These are phyloP conservation scores for Pulveroboletus ravenelii DNA, from an alignment of 768 basidiomycete genomes.

Conservation along the genomic window DNA sequence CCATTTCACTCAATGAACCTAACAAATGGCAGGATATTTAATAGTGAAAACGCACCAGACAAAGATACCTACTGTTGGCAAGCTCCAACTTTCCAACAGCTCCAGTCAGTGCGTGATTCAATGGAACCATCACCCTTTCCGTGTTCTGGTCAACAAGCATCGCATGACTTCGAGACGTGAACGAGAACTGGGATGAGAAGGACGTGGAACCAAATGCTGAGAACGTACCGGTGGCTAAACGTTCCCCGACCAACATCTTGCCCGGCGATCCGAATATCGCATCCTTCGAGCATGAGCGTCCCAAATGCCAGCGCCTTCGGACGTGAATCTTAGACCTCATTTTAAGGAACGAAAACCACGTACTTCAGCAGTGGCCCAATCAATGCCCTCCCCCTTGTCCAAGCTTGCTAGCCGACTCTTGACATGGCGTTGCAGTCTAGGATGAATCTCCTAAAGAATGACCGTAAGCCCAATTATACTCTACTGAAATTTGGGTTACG, in stretches of 20 bases:
- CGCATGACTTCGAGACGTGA: conserved; percentile 41
- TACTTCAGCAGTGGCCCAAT: conserved; percentile 90
- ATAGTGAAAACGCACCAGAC: not conserved
- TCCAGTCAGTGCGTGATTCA: conserved; percentile 60
- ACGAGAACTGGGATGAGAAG: not conserved
- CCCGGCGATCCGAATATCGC: conserved; percentile 83
- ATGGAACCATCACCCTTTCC: conserved; percentile 73
- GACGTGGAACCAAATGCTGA: not conserved
- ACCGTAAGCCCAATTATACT: not conserved
- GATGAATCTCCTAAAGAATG: conserved; percentile 62
- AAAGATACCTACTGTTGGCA: conserved; percentile 68
- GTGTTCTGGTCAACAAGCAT: conserved; percentile 89
- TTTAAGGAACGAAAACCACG: conserved; percentile 2
- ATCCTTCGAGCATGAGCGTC: conserved; percentile 75
- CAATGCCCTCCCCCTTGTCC: conserved; percentile 65
- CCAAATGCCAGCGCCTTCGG: conserved; percentile 81
- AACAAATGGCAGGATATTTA: not conserved
- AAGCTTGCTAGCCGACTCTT: conserved; percentile 70
- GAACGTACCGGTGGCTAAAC: conserved; percentile 66
- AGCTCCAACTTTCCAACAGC: conserved; percentile 70
- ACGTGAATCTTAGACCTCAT: not conserved
- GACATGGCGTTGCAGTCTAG: conserved; percentile 73
- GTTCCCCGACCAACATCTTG: conserved; percentile 92
- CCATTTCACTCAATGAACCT: conserved; percentile 89
- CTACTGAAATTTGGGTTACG: conserved; percentile 24